phyloP scores from a whole-genome alignment of 495 filamentous ascomycete species.

The Xylaria telfairii region DNA sequence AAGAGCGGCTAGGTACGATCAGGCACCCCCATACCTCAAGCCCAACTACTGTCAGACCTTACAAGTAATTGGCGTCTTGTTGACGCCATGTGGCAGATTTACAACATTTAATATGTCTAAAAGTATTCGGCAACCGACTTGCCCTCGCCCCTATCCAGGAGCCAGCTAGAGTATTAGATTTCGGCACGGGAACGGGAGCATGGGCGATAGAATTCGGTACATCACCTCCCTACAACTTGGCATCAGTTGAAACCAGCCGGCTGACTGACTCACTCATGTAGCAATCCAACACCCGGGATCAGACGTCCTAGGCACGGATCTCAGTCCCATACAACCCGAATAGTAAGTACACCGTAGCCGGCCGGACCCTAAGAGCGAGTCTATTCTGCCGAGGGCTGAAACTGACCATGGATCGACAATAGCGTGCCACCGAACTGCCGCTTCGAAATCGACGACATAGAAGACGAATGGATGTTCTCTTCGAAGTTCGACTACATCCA shows the following conservation, averaged over 20 bases:
- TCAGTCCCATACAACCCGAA: slow-evolving; percentile 55
- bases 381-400: neutral
- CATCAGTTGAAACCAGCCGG: neutral
- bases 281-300: slow-evolving; percentile 26
- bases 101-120: slow-evolving; percentile 80
- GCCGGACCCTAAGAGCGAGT: neutral
- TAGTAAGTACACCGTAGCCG: slow-evolving; percentile 34
- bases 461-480: slow-evolving; percentile 55
- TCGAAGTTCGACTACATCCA: slow-evolving; percentile 59
- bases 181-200: slow-evolving; percentile 56
- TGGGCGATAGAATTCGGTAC: slow-evolving; percentile 57
- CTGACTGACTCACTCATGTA: neutral
- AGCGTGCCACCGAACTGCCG: slow-evolving; percentile 53
- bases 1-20: slow-evolving; percentile 26
- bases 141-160: slow-evolving; percentile 25
- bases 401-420: neutral
- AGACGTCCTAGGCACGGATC: slow-evolving; percentile 50
- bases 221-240: slow-evolving; percentile 29
- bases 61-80: neutral
- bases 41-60: neutral
- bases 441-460: slow-evolving; percentile 59
- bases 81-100: slow-evolving; percentile 33
- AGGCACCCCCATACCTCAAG: neutral
- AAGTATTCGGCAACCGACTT: slow-evolving; percentile 81
- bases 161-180: slow-evolving; percentile 43